Evolutionary conservation across 2,329 filamentous ascomycete species (phyloP).

Genomic region (Teratosphaeria destructans): DNA sequence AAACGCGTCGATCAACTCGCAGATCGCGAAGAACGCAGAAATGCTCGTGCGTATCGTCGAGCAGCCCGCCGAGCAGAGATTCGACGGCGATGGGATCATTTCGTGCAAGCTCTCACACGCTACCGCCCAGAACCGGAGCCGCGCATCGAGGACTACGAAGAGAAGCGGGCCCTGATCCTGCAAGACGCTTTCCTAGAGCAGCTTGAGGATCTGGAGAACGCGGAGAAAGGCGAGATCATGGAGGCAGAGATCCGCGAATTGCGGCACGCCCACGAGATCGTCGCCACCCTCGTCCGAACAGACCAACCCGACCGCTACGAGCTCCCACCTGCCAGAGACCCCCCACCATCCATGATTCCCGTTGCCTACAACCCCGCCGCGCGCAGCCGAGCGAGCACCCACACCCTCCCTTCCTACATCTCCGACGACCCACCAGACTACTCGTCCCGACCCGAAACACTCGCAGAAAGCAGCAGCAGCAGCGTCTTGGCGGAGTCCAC

Average conservation of each 20-base stretch:
- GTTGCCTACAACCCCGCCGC: constrained; percentile 17
- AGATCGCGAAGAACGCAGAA: constrained; percentile 44
- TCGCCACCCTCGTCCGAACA: constrained; percentile 25
- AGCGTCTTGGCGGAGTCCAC: constrained; percentile 33
- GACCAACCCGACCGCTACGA: constrained; percentile 23
- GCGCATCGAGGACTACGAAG: constrained; percentile 36
- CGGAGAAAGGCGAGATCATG: constrained; percentile 32
- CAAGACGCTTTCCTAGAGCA: constrained; percentile 26
- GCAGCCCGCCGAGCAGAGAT: constrained; percentile 43
- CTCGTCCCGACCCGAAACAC: constrained; percentile 26
- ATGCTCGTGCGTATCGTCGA: constrained; percentile 41
- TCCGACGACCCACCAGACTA: constrained; percentile 36
- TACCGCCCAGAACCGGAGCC: constrained; percentile 24
- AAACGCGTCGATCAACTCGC: constrained; percentile 44
- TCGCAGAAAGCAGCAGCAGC: constrained; percentile 16
- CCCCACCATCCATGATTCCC: constrained; percentile 16
- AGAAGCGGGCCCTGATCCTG: constrained; percentile 40
- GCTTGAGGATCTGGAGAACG: constrained; percentile 34
- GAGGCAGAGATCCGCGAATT: constrained; percentile 42
- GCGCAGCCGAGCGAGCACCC: constrained; percentile 22
- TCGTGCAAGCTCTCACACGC: constrained; percentile 21
- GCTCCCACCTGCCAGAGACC: constrained; percentile 10
- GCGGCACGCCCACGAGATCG: constrained; percentile 42
- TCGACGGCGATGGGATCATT: constrained; percentile 38
- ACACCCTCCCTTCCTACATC: constrained; percentile 25